A percentile compares a stretch with the other conserved stretches of the same genome.
These are phyloP conservation scores for Fusarium anguioides DNA, from an alignment of 2,329 filamentous ascomycete genomes.

Conservation along the genomic window DNA sequence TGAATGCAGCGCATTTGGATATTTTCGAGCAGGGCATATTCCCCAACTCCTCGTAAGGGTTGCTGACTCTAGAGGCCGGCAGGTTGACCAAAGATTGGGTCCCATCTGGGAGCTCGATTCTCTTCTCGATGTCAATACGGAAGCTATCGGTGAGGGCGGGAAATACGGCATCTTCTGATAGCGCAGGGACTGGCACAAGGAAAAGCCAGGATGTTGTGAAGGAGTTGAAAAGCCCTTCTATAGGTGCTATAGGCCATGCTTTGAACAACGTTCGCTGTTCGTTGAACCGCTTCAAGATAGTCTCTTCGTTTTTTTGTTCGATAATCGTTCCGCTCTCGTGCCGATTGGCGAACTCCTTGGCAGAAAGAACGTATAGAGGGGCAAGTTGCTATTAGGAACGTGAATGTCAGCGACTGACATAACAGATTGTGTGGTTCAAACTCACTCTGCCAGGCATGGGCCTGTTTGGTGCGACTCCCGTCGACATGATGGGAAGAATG, in stretches of 20 bases:
- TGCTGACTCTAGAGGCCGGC: constrained; percentile 42
- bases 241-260: constrained; percentile 48
- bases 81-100: constrained; percentile 45
- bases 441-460: constrained; percentile 11
- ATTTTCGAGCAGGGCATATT: constrained; percentile 8
- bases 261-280: constrained; percentile 32
- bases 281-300: constrained; percentile 44
- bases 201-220: constrained; percentile 50
- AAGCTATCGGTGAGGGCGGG: constrained; percentile 47
- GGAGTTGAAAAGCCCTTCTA: constrained; percentile 44
- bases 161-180: constrained; percentile 37
- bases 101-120: constrained; percentile 34
- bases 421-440: neutral
- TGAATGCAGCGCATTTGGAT: constrained; percentile 47
- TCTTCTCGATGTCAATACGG: constrained; percentile 42
- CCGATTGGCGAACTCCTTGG: constrained; percentile 43
- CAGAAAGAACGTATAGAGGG: constrained; percentile 36
- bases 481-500: neutral
- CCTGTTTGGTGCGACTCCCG: neutral
- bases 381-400: constrained; percentile 8
- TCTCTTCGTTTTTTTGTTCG: constrained; percentile 50
- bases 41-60: constrained; percentile 47
- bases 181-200: constrained; percentile 43
- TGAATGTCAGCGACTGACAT: constrained; percentile 13
- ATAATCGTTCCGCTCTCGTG: constrained; percentile 50